Conservation (phyloP, 805 yeast species). For the Wickerhamiella domercqiae region DNA sequence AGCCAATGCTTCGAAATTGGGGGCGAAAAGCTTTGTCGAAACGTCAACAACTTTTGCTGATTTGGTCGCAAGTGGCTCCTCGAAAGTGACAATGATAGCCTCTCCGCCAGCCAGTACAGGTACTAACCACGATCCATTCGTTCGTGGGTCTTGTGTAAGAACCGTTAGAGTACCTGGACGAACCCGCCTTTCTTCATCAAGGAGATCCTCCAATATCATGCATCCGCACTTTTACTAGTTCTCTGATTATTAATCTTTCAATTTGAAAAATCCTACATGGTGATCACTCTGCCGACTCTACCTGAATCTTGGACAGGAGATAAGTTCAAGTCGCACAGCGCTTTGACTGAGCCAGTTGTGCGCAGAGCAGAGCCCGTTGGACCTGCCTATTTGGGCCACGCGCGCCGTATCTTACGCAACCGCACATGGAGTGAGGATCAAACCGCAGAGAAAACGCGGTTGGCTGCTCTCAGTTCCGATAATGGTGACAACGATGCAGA, state of each 20-base stretch:
- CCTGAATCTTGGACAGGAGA: not conserved
- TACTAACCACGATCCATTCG: slow-evolving; percentile 16
- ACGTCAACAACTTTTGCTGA: not conserved
- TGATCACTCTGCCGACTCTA: not conserved
- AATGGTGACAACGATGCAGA: slow-evolving; percentile 33
- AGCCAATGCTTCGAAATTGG: not conserved
- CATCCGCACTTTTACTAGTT: not conserved
- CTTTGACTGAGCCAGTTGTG: slow-evolving; percentile 22
- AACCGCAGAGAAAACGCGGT: slow-evolving; percentile 74
- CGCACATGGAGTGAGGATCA: slow-evolving; percentile 98
- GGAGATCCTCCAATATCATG: not conserved
- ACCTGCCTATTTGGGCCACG: slow-evolving; percentile 88
- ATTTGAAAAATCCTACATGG: no score
- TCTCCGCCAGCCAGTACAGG: not conserved
- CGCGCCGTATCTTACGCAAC: slow-evolving; percentile 86
- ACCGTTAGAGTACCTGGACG: slow-evolving; percentile 10
- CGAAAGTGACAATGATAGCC: not conserved
- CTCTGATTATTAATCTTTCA: no score
- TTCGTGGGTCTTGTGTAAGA: slow-evolving; percentile 18
- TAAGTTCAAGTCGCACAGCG: slow-evolving; percentile 17
- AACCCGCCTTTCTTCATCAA: not conserved
- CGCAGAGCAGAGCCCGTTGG: slow-evolving; percentile 94
- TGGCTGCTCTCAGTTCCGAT: slow-evolving; percentile 50
- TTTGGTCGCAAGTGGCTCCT: not conserved
- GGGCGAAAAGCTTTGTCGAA: not conserved